These are phyloP conservation scores for Jasminum sambac DNA, from an alignment of 257 asterid species.

Conservation along the genomic window DNA sequence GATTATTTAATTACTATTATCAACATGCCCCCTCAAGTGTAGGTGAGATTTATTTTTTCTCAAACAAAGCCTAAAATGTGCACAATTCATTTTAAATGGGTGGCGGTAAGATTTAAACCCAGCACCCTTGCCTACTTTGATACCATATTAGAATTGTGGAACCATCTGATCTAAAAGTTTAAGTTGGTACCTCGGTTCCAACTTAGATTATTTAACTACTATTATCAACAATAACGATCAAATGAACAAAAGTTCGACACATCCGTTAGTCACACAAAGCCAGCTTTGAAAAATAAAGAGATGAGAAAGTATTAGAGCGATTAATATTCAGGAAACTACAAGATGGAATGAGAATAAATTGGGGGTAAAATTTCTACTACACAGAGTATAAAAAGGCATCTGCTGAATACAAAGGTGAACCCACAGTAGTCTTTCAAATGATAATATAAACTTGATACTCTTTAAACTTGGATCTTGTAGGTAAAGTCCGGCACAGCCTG, in stretches of 20 bases:
- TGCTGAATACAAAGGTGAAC: constrained; percentile 6
- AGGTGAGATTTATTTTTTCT: no score
- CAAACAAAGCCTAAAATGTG: no score
- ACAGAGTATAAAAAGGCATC: background rate
- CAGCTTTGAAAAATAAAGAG: constrained; percentile 1
- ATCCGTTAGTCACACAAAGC: background rate
- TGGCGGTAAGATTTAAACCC: no score
- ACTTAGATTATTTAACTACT: no score
- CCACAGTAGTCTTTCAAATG: background rate
- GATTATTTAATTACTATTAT: no score
- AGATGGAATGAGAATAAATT: background rate
- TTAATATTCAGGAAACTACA: background rate
- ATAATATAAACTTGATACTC: background rate
- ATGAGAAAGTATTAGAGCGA: background rate
- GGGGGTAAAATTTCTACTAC: background rate
- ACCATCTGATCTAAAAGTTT: no score
- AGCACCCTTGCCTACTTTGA: no score
- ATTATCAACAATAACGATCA: background rate
- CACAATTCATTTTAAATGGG: no score
- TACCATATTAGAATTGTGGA: no score
- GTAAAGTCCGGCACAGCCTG: background rate
- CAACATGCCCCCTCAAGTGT: no score
- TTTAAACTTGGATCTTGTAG: background rate
- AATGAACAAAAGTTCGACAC: background rate
- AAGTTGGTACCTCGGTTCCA: no score